Base-by-base conservation (phyloP, 228 moss, liverwort and hornwort genomes). In the Sphagnum fallax region DNA sequence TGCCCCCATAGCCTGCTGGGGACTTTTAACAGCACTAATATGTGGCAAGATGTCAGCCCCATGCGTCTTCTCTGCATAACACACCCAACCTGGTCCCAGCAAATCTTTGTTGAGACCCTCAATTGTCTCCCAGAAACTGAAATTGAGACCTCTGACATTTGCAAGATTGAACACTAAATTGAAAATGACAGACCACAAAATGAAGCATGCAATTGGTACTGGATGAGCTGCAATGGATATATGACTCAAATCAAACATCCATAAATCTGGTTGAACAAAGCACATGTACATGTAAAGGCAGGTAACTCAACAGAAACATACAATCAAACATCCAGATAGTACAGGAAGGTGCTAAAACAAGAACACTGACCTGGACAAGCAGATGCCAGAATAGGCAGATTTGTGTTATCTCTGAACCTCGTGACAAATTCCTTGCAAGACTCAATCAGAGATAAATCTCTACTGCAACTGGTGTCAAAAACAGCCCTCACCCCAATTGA, bases 41-140 rank as follows among this genome's bases (percentile, higher is more conserved):
- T 79, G 92, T 10, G 94, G 98, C 73, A 98, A 68, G 52, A 98
- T 73, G 12, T 90, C 88, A 48, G 82, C 76, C 57, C 98, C 98
- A 73, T 98, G 98, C 4, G 93, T 93, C 73, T 98, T 98, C 57
- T 98, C 98, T 8, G 98, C 93, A 65, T 98, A 98, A 72, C 98
- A 98, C 50, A 98, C 86, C 98, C 98, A 93, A 52, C 98, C 98
- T 88, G 65, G 70, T 55, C 32, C 32, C 2, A 32, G 32, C 2
- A 32, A 32, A 32, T 32, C 32, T 32, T 32, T 32, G 32, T 32
- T 32, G 32, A 32, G 32, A 32, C 32, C 32, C 32, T 32, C 32
- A 32, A 2, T 32, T 32, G 32, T 32, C 32, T 32, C 32, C 32
- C 32, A 32, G 32, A 32, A 32, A 32, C 47, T 49, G 6, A 49